Evolutionary conservation across 1,284 basidiomycete species (phyloP), one percentile per base, ranked within the genome.

Genomic region (Heterobasidion irregulare): DNA sequence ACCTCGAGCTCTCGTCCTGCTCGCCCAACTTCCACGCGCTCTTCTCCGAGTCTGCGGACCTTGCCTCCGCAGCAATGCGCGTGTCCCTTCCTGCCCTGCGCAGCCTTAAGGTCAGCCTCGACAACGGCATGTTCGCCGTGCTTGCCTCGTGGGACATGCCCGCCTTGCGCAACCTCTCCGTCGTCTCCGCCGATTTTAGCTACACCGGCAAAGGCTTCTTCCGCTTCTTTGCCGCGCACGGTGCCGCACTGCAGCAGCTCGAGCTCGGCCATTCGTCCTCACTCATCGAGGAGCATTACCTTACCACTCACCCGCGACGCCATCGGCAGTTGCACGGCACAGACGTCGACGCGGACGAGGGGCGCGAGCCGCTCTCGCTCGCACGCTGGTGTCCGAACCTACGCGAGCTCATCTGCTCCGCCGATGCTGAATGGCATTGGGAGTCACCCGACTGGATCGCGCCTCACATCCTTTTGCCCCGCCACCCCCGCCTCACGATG

Each of bases 391-490:
- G 82, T 58, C 84, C 86, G 0, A 80, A 83, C 59, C 70, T 88
- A 44, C 71, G 71, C 41, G 77, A 86, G 63, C 83, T 89, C 63
- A 82, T 89, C 53, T 86, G 85, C 63, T 79, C 76, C 50, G 85
- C 85, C 2, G 83, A 87, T 57, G 84, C 85, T 2, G 84, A 85
- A 62, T 89, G 86, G 86, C 84, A 87, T 59, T 89, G 86, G 86
- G 77, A 80, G 61, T 75, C 74, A 53, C 86, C 86, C 0, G 85
- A 89, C 63, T 86, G 84, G 83, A 86, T 89, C 59, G 83, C 85
- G n/a, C 85, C 86, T 1, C 86, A 89, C 58, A 73, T 86, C 35
- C 71, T 89, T 7, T 73, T 89, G 33, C 82, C 84, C 12, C 66
- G 77, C 4, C 86, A 89, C 63, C 77, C 79, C 0, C 71, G 69